Conservation (phyloP, 495 filamentous ascomycete species). For the Penicillium antarcticum region DNA sequence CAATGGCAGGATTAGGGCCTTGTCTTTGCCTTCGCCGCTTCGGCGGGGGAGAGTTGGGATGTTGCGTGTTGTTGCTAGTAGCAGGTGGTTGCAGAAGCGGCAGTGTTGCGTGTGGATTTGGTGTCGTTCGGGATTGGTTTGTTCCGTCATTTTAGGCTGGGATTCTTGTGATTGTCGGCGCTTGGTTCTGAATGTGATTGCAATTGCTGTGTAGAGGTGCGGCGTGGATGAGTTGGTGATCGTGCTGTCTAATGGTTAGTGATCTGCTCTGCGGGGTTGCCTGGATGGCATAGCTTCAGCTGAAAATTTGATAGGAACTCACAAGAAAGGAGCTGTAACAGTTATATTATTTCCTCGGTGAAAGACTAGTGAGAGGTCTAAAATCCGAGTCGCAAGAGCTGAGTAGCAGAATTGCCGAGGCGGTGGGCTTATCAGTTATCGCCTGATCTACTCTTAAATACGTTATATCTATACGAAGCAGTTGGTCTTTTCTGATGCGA, state of each 20-base stretch:
- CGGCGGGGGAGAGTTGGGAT: constrained; percentile 55
- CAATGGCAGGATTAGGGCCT: constrained; percentile 27
- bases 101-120: constrained; percentile 68
- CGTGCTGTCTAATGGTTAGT: background rate
- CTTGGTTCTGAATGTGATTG: background rate
- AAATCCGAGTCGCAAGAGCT: background rate
- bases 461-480: background rate
- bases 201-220: background rate
- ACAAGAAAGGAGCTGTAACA: background rate
- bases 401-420: background rate
- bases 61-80: constrained; percentile 61
- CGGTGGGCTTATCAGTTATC: constrained; percentile 9
- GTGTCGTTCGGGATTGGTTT: constrained; percentile 11
- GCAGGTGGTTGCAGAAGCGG: constrained; percentile 65
- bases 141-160: constrained; percentile 7
- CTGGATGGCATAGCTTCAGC: background rate
- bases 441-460: background rate
- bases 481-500: too few species aligned
- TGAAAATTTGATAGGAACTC: background rate
- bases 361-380: background rate
- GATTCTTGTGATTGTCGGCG: background rate
- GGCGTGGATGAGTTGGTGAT: too few species aligned
- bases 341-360: background rate
- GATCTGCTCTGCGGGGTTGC: background rate
- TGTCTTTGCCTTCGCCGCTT: constrained; percentile 21